phyloP scores from a whole-genome alignment of 768 basidiomycete species.

The Galerina sulciceps region DNA sequence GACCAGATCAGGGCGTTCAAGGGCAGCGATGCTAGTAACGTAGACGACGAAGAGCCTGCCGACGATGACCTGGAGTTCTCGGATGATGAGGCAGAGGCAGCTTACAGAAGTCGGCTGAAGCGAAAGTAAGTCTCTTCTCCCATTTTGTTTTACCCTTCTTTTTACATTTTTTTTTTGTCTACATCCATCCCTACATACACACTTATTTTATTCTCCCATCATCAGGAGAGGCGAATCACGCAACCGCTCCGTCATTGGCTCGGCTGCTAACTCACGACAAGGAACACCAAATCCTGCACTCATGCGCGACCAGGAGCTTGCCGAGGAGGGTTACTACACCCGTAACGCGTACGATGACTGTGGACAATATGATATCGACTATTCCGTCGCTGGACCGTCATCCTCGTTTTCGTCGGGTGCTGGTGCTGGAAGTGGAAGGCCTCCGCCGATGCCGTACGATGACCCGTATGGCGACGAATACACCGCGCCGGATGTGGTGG shows the following conservation, averaged over 20 bases:
- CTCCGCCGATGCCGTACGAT: conserved; percentile 75
- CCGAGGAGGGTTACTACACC: conserved; percentile 45
- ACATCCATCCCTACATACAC: neutral
- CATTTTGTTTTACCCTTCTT: neutral
- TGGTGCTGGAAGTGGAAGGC: conserved; percentile 38
- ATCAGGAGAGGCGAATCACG: conserved; percentile 58
- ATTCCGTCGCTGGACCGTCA: conserved; percentile 40
- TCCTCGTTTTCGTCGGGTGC: conserved; percentile 16
- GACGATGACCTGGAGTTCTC: conserved; percentile 94
- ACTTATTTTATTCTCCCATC: neutral
- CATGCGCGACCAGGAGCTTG: conserved; percentile 58
- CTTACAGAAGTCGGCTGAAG: conserved; percentile 64
- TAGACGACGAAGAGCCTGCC: conserved; percentile 91
- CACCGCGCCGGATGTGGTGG: conserved; percentile 27
- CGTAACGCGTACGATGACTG: conserved; percentile 69
- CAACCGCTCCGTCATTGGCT: conserved; percentile 41
- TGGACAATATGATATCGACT: conserved; percentile 73
- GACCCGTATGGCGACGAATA: conserved; percentile 70
- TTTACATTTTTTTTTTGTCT: neutral
- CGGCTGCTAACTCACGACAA: conserved; percentile 55
- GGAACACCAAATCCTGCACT: conserved; percentile 58
- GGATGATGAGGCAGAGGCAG: conserved; percentile 91
- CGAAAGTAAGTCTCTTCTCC: conserved; percentile 52
- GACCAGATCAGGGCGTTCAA: conserved; percentile 69
- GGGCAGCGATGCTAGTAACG: conserved; percentile 94